phyloP scores from a whole-genome alignment of 2,329 filamentous ascomycete species.

The Scytalidium lignicola region DNA sequence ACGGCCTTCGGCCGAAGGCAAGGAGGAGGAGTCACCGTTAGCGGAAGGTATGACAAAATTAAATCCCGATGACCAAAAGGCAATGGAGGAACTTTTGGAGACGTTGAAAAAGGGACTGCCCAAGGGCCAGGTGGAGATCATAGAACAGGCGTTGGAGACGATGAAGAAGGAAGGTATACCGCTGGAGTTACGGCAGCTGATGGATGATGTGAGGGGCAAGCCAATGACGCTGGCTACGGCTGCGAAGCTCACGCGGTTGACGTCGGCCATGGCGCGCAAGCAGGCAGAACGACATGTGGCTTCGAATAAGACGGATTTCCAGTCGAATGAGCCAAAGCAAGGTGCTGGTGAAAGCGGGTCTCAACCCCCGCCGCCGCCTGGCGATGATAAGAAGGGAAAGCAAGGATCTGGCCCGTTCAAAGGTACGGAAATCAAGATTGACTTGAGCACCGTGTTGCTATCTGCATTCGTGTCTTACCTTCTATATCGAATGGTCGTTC shows the following conservation, averaged over 20 bases:
- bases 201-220: constrained; percentile 23
- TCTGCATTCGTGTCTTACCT: constrained; percentile 57
- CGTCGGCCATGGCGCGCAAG: constrained; percentile 25
- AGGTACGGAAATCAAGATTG: constrained; percentile 21
- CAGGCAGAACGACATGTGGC: constrained; percentile 19
- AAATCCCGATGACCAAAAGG: constrained; percentile 49
- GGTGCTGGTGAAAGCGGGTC: constrained; percentile 8
- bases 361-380: constrained; percentile 14
- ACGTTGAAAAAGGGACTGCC: constrained; percentile 56
- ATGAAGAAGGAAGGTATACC: constrained; percentile 68
- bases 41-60: constrained; percentile 32
- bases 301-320: constrained; percentile 23
- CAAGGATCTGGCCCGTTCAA: constrained; percentile 17
- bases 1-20: constrained; percentile 23
- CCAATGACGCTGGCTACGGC: constrained; percentile 20
- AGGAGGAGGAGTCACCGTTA: constrained; percentile 24
- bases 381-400: constrained; percentile 32
- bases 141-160: constrained; percentile 55
- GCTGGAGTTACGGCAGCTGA: constrained; percentile 40
- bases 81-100: constrained; percentile 51
- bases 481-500: constrained; percentile 59
- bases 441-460: constrained; percentile 30
- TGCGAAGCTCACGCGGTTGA: constrained; percentile 29
- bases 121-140: constrained; percentile 50
- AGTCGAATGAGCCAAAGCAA: constrained; percentile 13